These are phyloP conservation scores for Chrysanthemum makinoi DNA, from an alignment of 129 eudicot genomes.

Conservation along the genomic window DNA sequence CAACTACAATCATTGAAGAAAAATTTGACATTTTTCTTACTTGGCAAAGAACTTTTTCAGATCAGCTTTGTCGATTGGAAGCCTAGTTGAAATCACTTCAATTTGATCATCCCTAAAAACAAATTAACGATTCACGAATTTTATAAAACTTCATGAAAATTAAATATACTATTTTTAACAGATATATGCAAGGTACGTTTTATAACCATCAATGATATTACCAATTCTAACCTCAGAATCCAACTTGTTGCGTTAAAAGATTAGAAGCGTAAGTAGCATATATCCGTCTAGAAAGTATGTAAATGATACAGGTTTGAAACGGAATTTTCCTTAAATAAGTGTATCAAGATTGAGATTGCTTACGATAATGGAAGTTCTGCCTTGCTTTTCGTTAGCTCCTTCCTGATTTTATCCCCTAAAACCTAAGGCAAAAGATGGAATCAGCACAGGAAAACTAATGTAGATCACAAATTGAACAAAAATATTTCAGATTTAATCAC, in stretches of 20 bases:
- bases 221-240: too few species aligned
- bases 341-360: slow-evolving; percentile 25
- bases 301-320: too few species aligned
- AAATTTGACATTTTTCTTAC: slow-evolving; percentile 49
- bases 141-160: too few species aligned
- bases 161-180: too few species aligned
- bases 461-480: background rate
- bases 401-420: slow-evolving; percentile 61
- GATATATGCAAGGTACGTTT: too few species aligned
- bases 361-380: slow-evolving; percentile 70
- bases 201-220: too few species aligned
- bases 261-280: too few species aligned
- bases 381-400: slow-evolving; percentile 62
- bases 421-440: slow-evolving; percentile 35
- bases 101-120: slow-evolving; percentile 64
- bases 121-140: background rate
- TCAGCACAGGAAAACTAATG: slow-evolving; percentile 17
- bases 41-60: slow-evolving; percentile 63
- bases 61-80: slow-evolving; percentile 85
- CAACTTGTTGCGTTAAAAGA: too few species aligned
- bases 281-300: too few species aligned
- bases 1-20: too few species aligned
- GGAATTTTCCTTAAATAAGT: background rate
- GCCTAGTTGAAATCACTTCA: slow-evolving; percentile 77
- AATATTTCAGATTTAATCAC: slow-evolving; percentile 9